Conservation (phyloP, 257 asterid species). For the Solanum okadae region DNA sequence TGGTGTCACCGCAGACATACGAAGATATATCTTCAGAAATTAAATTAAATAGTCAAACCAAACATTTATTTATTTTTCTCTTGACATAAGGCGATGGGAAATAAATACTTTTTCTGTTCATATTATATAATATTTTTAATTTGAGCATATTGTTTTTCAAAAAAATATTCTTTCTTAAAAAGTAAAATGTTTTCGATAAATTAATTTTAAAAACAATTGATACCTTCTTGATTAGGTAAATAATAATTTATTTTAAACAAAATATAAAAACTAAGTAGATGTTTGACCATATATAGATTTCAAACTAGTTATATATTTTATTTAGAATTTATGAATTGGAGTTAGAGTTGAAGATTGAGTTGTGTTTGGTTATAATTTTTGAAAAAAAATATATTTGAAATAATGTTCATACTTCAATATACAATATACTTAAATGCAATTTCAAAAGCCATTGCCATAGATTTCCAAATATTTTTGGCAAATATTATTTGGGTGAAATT, state of each 20-base stretch:
- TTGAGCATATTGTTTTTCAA: not conserved
- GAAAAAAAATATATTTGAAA: not conserved
- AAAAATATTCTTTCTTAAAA: not conserved
- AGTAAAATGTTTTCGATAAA: not conserved
- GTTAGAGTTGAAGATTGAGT: not conserved
- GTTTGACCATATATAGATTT: not conserved
- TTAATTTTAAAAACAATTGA: not conserved
- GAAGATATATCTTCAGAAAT: not conserved
- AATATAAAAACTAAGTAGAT: not conserved
- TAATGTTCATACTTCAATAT: not conserved
- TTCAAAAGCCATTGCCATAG: not conserved
- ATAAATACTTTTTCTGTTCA: not conserved
- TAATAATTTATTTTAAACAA: not conserved
- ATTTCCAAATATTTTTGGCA: no score
- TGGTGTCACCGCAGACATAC: not conserved
- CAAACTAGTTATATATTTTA: no score
- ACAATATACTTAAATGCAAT: not conserved
- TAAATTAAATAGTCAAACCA: not conserved
- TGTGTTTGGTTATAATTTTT: not conserved
- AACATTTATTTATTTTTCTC: not conserved
- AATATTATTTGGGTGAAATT: no score
- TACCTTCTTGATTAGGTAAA: not conserved
- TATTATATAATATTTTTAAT: not conserved
- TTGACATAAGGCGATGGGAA: not conserved
- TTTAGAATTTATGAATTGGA: not conserved